Evolutionary conservation across 768 basidiomycete genomes (phyloP).

Genomic region (Artomyces pyxidatus): DNA sequence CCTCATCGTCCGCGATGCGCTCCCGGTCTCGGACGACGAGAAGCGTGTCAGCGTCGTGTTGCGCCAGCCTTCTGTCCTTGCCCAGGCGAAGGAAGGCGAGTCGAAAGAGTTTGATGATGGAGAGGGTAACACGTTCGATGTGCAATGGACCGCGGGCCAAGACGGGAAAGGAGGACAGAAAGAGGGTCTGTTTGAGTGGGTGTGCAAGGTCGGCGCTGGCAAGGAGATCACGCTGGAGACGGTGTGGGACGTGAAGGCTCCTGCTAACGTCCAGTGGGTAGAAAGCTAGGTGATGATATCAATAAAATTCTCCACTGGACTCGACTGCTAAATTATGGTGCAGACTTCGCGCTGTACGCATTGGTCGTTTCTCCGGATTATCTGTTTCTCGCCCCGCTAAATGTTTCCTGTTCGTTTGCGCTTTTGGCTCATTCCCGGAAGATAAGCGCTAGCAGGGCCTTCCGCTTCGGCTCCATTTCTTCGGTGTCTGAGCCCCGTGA

Average conservation of each 20-base stretch:
- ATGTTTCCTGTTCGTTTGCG: too few relatives aligned
- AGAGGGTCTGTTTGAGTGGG: conserved; percentile 53
- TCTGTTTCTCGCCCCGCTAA: too few relatives aligned
- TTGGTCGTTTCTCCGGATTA: too few relatives aligned
- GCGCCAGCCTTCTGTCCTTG: conserved; percentile 38
- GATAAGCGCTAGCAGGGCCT: too few relatives aligned
- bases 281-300: conserved; percentile 7
- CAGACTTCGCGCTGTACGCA: too few relatives aligned
- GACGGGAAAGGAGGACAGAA: conserved; percentile 43
- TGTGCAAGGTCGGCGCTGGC: conserved; percentile 34
- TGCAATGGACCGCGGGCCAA: conserved; percentile 28
- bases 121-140: conserved; percentile 20
- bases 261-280: conserved; percentile 22
- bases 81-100: conserved; percentile 33
- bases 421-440: too few relatives aligned
- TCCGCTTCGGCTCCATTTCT: too few relatives aligned
- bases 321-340: too few relatives aligned
- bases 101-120: conserved; percentile 20
- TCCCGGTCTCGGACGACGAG: conserved; percentile 32
- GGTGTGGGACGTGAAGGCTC: conserved; percentile 45
- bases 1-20: conserved; percentile 12
- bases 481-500: too few relatives aligned
- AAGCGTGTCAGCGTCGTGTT: conserved; percentile 38
- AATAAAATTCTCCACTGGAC: background rate
- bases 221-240: conserved; percentile 37